These are phyloP conservation scores for Pseudomonodictys pantanalensis DNA, from an alignment of 495 filamentous ascomycete genomes.

Conservation along the genomic window DNA sequence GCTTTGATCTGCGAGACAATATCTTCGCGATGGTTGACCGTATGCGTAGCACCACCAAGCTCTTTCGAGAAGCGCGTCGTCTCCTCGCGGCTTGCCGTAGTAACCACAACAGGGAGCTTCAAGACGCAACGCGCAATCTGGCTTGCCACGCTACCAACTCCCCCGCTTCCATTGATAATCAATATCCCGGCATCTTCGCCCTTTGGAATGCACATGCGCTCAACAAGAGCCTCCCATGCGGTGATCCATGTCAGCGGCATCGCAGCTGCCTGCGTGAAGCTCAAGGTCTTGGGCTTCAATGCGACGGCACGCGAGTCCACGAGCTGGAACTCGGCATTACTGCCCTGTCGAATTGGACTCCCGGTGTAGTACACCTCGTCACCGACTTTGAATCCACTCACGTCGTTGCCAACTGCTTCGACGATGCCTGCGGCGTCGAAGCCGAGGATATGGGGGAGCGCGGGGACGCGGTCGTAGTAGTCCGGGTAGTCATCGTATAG, in stretches of 20 bases:
- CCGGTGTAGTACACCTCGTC: constrained; percentile 41
- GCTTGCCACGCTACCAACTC: constrained; percentile 28
- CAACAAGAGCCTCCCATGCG: constrained; percentile 41
- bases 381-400: constrained; percentile 34
- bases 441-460: constrained; percentile 35
- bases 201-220: constrained; percentile 37
- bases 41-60: constrained; percentile 43
- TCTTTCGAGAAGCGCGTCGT: constrained; percentile 33
- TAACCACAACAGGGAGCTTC: constrained; percentile 37
- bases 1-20: constrained; percentile 33
- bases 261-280: constrained; percentile 37
- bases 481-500: constrained; percentile 42
- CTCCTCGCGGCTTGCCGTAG: constrained; percentile 38
- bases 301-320: constrained; percentile 31
- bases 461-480: constrained; percentile 36
- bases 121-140: constrained; percentile 34
- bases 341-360: constrained; percentile 36
- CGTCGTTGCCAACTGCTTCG: constrained; percentile 22
- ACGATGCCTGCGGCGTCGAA: constrained; percentile 33
- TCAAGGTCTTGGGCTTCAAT: constrained; percentile 35
- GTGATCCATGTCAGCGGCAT: constrained; percentile 43
- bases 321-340: constrained; percentile 36
- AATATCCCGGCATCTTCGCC: constrained; percentile 38
- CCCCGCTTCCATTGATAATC: constrained; percentile 37
- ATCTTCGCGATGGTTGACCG: constrained; percentile 41